These are phyloP conservation scores for Suillus sp. DNA, from an alignment of 768 basidiomycete species.

Conservation along the genomic window DNA sequence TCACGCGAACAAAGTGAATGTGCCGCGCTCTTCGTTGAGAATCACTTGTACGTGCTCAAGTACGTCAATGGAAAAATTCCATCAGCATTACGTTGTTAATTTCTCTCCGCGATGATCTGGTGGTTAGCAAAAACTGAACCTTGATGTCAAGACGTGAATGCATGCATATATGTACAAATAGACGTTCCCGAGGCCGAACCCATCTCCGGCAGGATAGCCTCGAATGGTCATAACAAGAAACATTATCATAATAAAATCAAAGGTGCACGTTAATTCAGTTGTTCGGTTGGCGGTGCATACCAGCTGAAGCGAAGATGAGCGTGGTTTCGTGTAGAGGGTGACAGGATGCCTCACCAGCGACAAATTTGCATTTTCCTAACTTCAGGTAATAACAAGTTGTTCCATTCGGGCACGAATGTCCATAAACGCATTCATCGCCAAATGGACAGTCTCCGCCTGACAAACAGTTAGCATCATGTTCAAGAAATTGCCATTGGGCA, in stretches of 20 bases:
- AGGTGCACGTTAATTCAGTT: conserved; percentile 20
- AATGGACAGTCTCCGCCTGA: conserved; percentile 58
- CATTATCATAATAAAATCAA: conserved; percentile 11
- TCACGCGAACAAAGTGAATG: conserved; percentile 31
- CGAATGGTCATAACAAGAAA: conserved; percentile 8
- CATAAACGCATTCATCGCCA: conserved; percentile 58
- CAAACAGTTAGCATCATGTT: conserved; percentile 10
- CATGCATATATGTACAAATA: conserved; percentile 40
- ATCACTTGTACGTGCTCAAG: conserved; percentile 25
- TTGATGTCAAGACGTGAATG: conserved; percentile 13
- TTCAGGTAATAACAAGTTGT: conserved; percentile 54
- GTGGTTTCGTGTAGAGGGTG: conserved; percentile 14
- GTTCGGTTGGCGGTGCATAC: conserved; percentile 40
- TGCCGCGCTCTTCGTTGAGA: conserved; percentile 26
- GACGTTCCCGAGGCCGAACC: conserved; percentile 10
- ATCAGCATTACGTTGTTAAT: conserved; percentile 35
- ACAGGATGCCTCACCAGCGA: conserved; percentile 47
- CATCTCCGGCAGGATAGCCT: conserved; percentile 11
- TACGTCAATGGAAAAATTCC: conserved; percentile 38
- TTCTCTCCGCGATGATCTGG: conserved; percentile 20
- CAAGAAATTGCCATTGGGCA: conserved; percentile 7
- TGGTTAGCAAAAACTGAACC: conserved; percentile 22
- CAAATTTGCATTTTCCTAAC: conserved; percentile 62
- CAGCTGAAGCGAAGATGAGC: conserved; percentile 30
- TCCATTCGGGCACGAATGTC: conserved; percentile 44